Evolutionary conservation across 1,284 basidiomycete species (phyloP).

Genomic region (Mycena citricolor): DNA sequence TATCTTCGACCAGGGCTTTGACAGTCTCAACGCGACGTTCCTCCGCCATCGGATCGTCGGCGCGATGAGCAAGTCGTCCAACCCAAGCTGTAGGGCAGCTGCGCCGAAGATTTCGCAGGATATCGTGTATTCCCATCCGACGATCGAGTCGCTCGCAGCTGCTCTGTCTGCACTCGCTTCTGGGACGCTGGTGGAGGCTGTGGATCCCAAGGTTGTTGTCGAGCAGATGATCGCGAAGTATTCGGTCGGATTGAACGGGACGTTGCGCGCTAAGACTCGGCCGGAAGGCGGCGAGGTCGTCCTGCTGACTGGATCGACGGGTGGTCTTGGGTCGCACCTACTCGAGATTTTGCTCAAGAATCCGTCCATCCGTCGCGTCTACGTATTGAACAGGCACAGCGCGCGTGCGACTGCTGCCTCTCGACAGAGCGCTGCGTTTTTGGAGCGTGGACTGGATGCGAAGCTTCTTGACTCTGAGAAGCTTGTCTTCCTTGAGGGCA

Average conservation of each 20-base stretch:
- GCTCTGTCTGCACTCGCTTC: too few relatives aligned
- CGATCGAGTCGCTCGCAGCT: conserved; percentile 29
- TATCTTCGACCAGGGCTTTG: conserved; percentile 42
- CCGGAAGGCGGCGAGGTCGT: conserved; percentile 19
- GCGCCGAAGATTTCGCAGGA: conserved; percentile 25
- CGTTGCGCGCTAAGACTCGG: conserved; percentile 2
- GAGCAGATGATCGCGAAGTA: conserved; percentile 38
- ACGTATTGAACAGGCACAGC: conserved; percentile 26
- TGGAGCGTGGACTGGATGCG: conserved; percentile 20
- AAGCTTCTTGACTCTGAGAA: conserved; percentile 22
- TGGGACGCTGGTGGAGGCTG: conserved; percentile 18
- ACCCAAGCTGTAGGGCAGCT: conserved; percentile 8
- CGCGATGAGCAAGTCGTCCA: conserved; percentile 26
- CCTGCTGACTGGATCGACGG: conserved; percentile 37
- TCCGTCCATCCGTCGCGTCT: conserved; percentile 28
- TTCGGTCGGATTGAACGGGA: conserved; percentile 22
- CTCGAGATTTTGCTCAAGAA: conserved; percentile 28
- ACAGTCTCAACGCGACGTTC: conserved; percentile 38
- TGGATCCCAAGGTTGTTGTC: conserved; percentile 26
- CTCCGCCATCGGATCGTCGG: conserved; percentile 35
- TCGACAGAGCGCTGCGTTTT: conserved; percentile 24
- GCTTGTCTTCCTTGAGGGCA: conserved; percentile 24
- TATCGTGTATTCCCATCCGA: conserved; percentile 36
- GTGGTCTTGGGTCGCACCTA: conserved; percentile 35
- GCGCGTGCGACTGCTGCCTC: conserved; percentile 1